phyloP scores from a whole-genome alignment of 352 stramenopile species.

The Phytophthora agathidicida region DNA sequence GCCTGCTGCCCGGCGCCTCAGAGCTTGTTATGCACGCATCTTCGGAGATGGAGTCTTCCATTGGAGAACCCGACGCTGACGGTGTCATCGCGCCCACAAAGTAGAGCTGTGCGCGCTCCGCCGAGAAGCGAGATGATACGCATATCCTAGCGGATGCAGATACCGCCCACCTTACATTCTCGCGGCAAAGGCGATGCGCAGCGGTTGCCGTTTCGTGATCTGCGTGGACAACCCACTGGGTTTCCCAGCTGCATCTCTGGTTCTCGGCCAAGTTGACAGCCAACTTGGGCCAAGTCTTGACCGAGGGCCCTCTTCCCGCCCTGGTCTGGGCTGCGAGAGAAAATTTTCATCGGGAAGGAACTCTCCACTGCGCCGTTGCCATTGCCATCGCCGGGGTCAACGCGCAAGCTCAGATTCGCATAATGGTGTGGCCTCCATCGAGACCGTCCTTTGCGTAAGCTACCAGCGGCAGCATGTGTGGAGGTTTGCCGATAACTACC shows the following conservation, averaged over 20 bases:
- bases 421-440: no score
- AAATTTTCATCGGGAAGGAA: conserved; percentile 17
- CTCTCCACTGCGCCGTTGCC: background rate
- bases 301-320: no score
- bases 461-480: no score
- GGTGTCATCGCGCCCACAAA: background rate
- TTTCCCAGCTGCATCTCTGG: no score
- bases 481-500: no score
- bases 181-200: conserved; percentile 12
- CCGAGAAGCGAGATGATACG: conserved; percentile 13
- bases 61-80: background rate
- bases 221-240: conserved; percentile 5
- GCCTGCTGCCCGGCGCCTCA: background rate
- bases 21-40: conserved; percentile 3
- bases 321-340: background rate
- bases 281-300: no score
- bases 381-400: background rate
- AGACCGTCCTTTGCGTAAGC: no score
- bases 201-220: background rate
- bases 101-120: background rate
- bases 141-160: conserved; percentile 18
- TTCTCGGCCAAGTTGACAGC: background rate
- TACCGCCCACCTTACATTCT: conserved; percentile 24
- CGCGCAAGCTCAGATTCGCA: no score
- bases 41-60: background rate